Evolutionary conservation across 257 asterid genomes (phyloP).

Genomic region (Solanum chmielewskii): DNA sequence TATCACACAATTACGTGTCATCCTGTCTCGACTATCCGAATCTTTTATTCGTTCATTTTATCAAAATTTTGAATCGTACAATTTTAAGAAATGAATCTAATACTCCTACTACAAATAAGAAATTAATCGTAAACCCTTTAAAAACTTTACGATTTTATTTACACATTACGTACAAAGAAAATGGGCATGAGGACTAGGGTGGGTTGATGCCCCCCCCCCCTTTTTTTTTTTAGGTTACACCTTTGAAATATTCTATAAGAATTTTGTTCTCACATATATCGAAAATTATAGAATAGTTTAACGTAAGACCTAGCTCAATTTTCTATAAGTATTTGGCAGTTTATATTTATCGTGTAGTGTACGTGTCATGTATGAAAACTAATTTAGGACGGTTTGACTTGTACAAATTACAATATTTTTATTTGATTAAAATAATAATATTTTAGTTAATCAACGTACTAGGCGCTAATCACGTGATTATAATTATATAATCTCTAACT

Average conservation of each 20-base stretch:
- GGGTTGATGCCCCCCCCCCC: too few relatives aligned
- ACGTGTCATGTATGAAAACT: not conserved
- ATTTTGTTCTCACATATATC: not conserved
- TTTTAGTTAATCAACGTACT: not conserved
- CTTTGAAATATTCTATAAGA: not conserved
- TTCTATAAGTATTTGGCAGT: not conserved
- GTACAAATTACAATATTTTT: not conserved
- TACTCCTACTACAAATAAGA: not conserved
- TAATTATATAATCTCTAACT: not conserved
- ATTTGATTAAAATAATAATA: not conserved
- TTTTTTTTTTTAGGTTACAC: not conserved
- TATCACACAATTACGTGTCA: not conserved
- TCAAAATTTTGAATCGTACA: not conserved
- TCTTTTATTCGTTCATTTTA: not conserved
- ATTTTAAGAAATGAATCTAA: not conserved
- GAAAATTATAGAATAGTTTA: not conserved
- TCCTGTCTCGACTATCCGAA: not conserved
- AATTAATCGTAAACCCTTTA: not conserved
- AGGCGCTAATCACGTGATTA: not conserved
- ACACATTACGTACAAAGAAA: not conserved
- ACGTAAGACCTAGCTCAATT: not conserved
- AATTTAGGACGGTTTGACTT: not conserved
- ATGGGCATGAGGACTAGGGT: too few relatives aligned
- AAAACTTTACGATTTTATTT: not conserved
- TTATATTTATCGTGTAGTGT: not conserved